A percentile compares a stretch with the other conserved stretches of the same genome.
Evolutionary conservation across 306 rosid genomes (phyloP).

Genomic region (Astragalus membranaceus): DNA sequence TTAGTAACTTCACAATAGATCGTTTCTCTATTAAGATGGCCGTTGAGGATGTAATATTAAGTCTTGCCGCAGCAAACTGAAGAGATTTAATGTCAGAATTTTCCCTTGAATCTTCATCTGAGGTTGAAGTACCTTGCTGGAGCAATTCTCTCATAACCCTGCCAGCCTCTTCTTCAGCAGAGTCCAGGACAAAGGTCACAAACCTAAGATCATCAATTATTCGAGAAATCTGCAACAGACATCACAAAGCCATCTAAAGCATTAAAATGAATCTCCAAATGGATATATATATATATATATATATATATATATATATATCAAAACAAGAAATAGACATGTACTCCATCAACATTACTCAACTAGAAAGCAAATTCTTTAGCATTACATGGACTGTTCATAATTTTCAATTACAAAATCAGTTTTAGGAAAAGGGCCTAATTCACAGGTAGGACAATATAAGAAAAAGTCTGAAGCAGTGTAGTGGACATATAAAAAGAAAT

Average conservation of each 20-base stretch:
- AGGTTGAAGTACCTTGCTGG: conserved; percentile 32
- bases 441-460: neutral
- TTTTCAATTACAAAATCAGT: neutral
- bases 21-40: conserved; percentile 55
- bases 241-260: conserved; percentile 22
- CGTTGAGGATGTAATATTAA: conserved; percentile 50
- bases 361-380: conserved; percentile 13
- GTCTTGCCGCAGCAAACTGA: conserved; percentile 55
- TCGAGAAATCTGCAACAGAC: conserved; percentile 63
- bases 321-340: neutral
- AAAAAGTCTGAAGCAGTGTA: neutral
- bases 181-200: conserved; percentile 45
- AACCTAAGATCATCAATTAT: conserved; percentile 50
- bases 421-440: neutral
- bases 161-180: conserved; percentile 72
- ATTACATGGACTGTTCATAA: neutral
- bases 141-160: conserved; percentile 46
- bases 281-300: too few species aligned
- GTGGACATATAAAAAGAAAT: neutral
- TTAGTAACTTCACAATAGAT: conserved; percentile 49
- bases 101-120: conserved; percentile 44
- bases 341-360: neutral
- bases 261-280: conserved; percentile 15
- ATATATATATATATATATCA: neutral
- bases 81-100: conserved; percentile 46